phyloP scores from a whole-genome alignment of 495 filamentous ascomycete genomes.

The Sordaria brevicollis region DNA sequence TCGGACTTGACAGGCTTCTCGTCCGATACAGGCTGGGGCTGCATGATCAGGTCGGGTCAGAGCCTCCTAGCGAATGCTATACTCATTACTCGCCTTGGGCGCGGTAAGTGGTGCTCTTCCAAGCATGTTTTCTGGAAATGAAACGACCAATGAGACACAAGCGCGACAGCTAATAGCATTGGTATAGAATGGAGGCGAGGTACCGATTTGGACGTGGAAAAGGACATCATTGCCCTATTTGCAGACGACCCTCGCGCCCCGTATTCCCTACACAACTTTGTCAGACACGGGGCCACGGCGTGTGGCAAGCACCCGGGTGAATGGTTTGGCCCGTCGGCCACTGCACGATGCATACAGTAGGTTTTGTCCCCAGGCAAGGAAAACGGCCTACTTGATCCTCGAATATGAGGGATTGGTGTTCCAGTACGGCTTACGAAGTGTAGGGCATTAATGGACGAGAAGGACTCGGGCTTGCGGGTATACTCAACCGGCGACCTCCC shows the following conservation, averaged over 20 bases:
- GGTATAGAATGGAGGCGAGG: conserved; percentile 67
- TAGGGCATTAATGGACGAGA: conserved; percentile 61
- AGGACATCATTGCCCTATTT: conserved; percentile 67
- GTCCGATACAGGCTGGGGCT: conserved; percentile 94
- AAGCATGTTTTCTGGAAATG: not conserved
- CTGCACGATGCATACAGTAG: conserved; percentile 90
- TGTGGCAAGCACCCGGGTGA: conserved; percentile 94
- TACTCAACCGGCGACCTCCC: conserved; percentile 84
- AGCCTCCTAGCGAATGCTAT: conserved; percentile 84
- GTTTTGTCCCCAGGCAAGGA: conserved; percentile 19
- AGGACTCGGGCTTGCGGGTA: conserved; percentile 54
- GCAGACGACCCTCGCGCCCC: conserved; percentile 78
- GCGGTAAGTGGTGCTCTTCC: conserved; percentile 47
- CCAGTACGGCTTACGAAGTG: conserved; percentile 14
- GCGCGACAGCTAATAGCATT: conserved; percentile 12
- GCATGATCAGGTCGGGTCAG: conserved; percentile 97
- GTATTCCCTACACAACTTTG: conserved; percentile 94
- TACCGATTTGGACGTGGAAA: conserved; percentile 50
- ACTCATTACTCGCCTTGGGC: conserved; percentile 57
- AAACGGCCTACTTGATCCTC: not conserved
- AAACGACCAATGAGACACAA: not conserved
- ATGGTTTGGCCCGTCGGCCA: conserved; percentile 99
- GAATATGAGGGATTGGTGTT: not conserved
- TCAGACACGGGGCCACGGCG: conserved; percentile 72
- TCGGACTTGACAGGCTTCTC: conserved; percentile 76